A percentile compares a stretch with the other conserved stretches of the same genome.
These are phyloP conservation scores for Hansenula sp. DNA, from an alignment of 1,139 yeast species.

Conservation along the genomic window DNA sequence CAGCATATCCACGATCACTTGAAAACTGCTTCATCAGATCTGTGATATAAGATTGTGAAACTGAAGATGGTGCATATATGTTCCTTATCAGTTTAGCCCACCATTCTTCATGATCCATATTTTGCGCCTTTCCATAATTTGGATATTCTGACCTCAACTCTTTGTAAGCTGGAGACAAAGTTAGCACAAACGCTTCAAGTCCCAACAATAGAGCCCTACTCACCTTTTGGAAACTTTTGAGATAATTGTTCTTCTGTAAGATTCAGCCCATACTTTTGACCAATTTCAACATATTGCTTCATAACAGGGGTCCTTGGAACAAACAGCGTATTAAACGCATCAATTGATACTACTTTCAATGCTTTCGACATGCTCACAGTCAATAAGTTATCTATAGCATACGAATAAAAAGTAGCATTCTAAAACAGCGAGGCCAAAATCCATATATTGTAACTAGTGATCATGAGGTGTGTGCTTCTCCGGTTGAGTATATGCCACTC, in stretches of 20 bases:
- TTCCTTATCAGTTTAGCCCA: constrained; percentile 50
- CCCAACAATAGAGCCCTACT: background rate
- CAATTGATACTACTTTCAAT: constrained; percentile 49
- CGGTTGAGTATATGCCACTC: too few relatives aligned
- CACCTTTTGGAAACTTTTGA: constrained; percentile 22
- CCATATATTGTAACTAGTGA: too few relatives aligned
- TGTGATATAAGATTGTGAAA: constrained; percentile 27
- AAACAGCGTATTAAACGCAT: constrained; percentile 65
- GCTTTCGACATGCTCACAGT: background rate
- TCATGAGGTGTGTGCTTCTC: too few relatives aligned
- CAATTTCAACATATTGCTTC: constrained; percentile 48
- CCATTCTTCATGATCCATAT: constrained; percentile 44
- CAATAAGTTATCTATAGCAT: background rate
- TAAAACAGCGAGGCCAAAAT: too few relatives aligned
- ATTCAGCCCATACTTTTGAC: constrained; percentile 38
- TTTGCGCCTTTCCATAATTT: constrained; percentile 50
- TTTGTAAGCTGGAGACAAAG: constrained; percentile 24
- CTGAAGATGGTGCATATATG: constrained; percentile 33
- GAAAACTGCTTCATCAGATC: constrained; percentile 45
- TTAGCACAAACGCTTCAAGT: too few relatives aligned
- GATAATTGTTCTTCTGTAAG: constrained; percentile 30
- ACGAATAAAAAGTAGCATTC: background rate
- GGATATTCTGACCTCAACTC: constrained; percentile 38
- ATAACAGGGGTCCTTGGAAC: constrained; percentile 52
- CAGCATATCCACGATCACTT: constrained; percentile 44